phyloP scores from a whole-genome alignment of 257 asterid genomes.

The Linaria vulgaris region DNA sequence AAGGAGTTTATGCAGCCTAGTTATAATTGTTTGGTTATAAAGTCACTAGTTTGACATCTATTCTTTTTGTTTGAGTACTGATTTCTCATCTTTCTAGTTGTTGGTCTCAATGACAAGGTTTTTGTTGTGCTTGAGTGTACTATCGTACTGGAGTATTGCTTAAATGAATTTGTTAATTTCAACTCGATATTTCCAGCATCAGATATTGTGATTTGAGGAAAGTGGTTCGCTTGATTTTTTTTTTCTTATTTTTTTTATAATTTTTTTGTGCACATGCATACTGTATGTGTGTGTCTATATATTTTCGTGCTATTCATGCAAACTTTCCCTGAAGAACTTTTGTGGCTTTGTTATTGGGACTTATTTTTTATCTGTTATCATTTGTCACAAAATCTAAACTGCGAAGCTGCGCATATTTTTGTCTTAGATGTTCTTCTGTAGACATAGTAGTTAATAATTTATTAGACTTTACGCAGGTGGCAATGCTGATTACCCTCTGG shows the following conservation, averaged over 20 bases:
- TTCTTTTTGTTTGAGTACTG: constrained; percentile 12
- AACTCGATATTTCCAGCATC: background rate
- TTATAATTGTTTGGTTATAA: background rate
- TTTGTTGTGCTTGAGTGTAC: constrained; percentile 14
- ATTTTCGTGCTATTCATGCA: constrained; percentile 13
- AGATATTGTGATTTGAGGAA: background rate
- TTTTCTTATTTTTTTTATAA: too few species aligned
- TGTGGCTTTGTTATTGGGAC: background rate
- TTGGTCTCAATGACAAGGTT: background rate
- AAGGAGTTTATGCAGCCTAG: background rate
- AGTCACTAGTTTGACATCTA: background rate
- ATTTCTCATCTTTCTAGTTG: constrained; percentile 20
- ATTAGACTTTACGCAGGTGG: constrained; percentile 59
- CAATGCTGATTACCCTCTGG: constrained; percentile 74
- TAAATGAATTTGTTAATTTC: constrained; percentile 16
- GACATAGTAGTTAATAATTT: constrained; percentile 19
- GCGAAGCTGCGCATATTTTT: background rate
- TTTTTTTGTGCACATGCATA: too few species aligned
- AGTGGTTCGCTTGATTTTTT: background rate
- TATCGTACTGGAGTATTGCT: constrained; percentile 8
- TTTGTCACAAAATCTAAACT: constrained; percentile 7
- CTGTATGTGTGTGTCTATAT: background rate
- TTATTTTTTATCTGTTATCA: background rate
- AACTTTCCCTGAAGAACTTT: constrained; percentile 1
- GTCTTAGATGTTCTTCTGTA: constrained; percentile 2